Conservation (phyloP, 345 rosid genomes). For the Eucalyptus pauciflora region DNA sequence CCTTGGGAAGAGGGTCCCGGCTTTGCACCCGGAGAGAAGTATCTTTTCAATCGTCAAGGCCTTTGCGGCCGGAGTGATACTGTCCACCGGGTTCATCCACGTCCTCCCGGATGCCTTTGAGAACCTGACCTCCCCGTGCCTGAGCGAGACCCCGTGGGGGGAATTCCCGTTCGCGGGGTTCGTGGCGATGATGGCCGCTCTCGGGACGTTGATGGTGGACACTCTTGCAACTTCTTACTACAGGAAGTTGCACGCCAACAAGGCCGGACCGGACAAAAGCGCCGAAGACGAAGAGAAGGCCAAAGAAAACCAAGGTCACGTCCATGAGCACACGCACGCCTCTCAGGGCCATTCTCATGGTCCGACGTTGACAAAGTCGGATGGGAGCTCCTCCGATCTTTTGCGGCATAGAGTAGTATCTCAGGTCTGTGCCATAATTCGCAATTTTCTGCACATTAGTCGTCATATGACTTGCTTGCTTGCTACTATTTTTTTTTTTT, state of each 20-base stretch:
- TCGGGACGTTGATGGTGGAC: slow-evolving; percentile 52
- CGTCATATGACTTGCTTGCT: slow-evolving; percentile 6
- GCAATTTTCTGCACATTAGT: neutral
- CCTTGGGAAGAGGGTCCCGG: slow-evolving; percentile 14
- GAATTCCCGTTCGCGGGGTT: slow-evolving; percentile 76
- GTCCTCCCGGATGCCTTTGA: slow-evolving; percentile 75
- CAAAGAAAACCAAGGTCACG: slow-evolving; percentile 2
- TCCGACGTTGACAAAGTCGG: slow-evolving; percentile 5
- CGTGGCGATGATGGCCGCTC: slow-evolving; percentile 63
- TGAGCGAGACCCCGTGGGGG: slow-evolving; percentile 57
- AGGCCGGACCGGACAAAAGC: slow-evolving; percentile 7
- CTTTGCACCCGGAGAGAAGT: slow-evolving; percentile 23
- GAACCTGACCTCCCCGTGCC: slow-evolving; percentile 42
- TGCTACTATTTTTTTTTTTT: neutral
- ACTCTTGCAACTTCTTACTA: slow-evolving; percentile 38
- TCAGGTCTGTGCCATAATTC: slow-evolving; percentile 14
- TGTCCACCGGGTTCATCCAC: slow-evolving; percentile 80
- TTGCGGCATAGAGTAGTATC: slow-evolving; percentile 16
- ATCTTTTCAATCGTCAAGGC: slow-evolving; percentile 40
- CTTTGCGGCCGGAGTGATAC: slow-evolving; percentile 70
- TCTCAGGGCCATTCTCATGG: slow-evolving; percentile 27
- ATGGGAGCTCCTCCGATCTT: slow-evolving; percentile 1
- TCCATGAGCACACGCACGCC: slow-evolving; percentile 11
- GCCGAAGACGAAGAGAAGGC: slow-evolving; percentile 3
- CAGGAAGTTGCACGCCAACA: slow-evolving; percentile 5